phyloP scores from a whole-genome alignment of 2,329 filamentous ascomycete genomes.

The Sarocladiaceae sp. region DNA sequence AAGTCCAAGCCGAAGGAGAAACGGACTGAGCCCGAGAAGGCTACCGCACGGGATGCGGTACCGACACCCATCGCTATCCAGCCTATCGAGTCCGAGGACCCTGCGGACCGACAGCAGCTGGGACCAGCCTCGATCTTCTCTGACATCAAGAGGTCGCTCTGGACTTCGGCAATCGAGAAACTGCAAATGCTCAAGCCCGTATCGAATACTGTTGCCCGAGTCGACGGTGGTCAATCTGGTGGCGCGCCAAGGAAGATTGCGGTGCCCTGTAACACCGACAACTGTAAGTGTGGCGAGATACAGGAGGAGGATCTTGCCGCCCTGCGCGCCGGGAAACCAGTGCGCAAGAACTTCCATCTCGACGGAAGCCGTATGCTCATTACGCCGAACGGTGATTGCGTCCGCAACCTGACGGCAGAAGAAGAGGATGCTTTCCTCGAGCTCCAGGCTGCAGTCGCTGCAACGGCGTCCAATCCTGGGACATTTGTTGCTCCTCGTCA shows the following conservation, averaged over 20 bases:
- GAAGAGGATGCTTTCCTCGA: slow-evolving; percentile 66
- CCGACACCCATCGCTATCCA: background rate
- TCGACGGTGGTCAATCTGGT: background rate
- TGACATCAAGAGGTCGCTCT: slow-evolving; percentile 27
- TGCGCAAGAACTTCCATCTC: slow-evolving; percentile 50
- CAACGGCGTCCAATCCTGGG: slow-evolving; percentile 43
- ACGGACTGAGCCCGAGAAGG: slow-evolving; percentile 10
- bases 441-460: slow-evolving; percentile 55
- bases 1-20: slow-evolving; percentile 22
- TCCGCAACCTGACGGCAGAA: slow-evolving; percentile 62
- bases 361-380: slow-evolving; percentile 64
- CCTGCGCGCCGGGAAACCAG: slow-evolving; percentile 49
- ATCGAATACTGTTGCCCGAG: slow-evolving; percentile 16
- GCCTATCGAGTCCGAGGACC: slow-evolving; percentile 8
- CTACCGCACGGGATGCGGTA: background rate
- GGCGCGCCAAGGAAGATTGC: slow-evolving; percentile 16
- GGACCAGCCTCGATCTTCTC: slow-evolving; percentile 28
- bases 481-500: slow-evolving; percentile 51
- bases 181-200: slow-evolving; percentile 32
- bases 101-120: slow-evolving; percentile 15
- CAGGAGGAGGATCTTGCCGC: slow-evolving; percentile 45
- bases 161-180: slow-evolving; percentile 26
- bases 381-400: slow-evolving; percentile 68
- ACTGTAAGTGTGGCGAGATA: slow-evolving; percentile 34
- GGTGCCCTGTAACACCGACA: slow-evolving; percentile 28